Conservation (phyloP, 1,284 basidiomycete species). For the Singerocomus inundabilis region DNA sequence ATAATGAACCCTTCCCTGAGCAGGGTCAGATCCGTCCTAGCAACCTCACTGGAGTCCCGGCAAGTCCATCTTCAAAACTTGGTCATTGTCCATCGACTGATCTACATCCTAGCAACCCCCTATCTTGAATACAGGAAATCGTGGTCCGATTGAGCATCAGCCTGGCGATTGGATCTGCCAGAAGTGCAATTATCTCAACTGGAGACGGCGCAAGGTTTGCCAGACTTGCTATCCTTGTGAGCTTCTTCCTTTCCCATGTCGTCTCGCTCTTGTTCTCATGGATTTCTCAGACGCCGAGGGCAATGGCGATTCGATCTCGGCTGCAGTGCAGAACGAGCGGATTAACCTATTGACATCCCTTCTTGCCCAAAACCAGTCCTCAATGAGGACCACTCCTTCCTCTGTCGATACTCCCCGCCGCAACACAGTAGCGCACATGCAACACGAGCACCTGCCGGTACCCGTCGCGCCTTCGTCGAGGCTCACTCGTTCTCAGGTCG, state of each 20-base stretch:
- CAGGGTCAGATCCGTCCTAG: conserved; percentile 71
- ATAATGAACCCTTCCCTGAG: conserved; percentile 77
- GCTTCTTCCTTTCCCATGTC: conserved; percentile 6
- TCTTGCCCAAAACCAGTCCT: conserved; percentile 50
- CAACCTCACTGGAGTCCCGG: conserved; percentile 49
- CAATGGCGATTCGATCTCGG: conserved; percentile 79
- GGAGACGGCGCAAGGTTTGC: conserved; percentile 83
- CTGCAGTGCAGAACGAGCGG: conserved; percentile 77
- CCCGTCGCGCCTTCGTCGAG: conserved; percentile 35
- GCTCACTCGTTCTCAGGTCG: conserved; percentile 46
- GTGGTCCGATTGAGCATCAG: conserved; percentile 81
- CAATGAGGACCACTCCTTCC: conserved; percentile 19
- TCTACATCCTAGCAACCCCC: conserved; percentile 59
- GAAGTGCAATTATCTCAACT: conserved; percentile 83
- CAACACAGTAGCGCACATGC: conserved; percentile 47
- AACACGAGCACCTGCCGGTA: conserved; percentile 36
- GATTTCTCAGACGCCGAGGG: conserved; percentile 66
- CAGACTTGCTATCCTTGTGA: conserved; percentile 83
- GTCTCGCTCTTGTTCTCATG: conserved; percentile 8
- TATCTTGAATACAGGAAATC: conserved; percentile 86
- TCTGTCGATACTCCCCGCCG: conserved; percentile 37
- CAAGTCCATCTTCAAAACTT: conserved; percentile 33
- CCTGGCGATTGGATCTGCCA: conserved; percentile 90
- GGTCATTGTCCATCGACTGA: background rate
- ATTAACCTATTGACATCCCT: conserved; percentile 72